Evolutionary conservation across 2,329 filamentous ascomycete species (phyloP).

Genomic region (Diaporthe citri): DNA sequence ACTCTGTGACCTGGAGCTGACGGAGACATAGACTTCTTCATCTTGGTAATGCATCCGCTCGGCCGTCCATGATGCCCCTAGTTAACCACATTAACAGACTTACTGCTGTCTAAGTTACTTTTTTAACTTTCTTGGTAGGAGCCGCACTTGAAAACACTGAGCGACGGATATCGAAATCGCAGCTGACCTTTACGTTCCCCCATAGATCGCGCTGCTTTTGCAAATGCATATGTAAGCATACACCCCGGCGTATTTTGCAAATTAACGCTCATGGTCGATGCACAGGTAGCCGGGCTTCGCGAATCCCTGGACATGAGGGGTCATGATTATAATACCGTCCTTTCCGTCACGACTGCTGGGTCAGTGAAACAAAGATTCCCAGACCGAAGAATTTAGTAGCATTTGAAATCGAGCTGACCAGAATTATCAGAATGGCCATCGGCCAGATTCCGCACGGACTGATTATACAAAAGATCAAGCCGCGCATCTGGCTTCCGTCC

Average conservation of each 20-base stretch:
- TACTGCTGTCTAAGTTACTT: constrained; percentile 53
- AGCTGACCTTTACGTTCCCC: background rate
- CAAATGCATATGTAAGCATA: constrained; percentile 55
- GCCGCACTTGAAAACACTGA: background rate
- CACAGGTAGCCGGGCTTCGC: constrained; percentile 49
- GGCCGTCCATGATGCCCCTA: background rate
- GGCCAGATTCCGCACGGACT: constrained; percentile 59
- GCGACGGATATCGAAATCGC: background rate
- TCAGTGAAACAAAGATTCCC: constrained; percentile 40
- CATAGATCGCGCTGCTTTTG: constrained; percentile 56
- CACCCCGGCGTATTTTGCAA: background rate
- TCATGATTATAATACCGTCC: constrained; percentile 57
- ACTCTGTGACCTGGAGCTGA: background rate
- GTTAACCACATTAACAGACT: constrained; percentile 39
- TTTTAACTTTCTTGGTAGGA: constrained; percentile 51
- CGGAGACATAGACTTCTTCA: background rate
- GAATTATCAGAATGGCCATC: constrained; percentile 41
- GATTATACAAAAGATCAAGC: constrained; percentile 60
- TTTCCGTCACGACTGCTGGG: constrained; percentile 50
- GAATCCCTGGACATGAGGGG: constrained; percentile 54
- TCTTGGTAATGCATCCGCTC: background rate
- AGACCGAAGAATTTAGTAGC: background rate
- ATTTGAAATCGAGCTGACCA: background rate
- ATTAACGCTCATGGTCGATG: background rate
- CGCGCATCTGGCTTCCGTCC: constrained; percentile 59